These are phyloP conservation scores for Verticillium klebahnii DNA, from an alignment of 2,329 filamentous ascomycete species.

Conservation along the genomic window DNA sequence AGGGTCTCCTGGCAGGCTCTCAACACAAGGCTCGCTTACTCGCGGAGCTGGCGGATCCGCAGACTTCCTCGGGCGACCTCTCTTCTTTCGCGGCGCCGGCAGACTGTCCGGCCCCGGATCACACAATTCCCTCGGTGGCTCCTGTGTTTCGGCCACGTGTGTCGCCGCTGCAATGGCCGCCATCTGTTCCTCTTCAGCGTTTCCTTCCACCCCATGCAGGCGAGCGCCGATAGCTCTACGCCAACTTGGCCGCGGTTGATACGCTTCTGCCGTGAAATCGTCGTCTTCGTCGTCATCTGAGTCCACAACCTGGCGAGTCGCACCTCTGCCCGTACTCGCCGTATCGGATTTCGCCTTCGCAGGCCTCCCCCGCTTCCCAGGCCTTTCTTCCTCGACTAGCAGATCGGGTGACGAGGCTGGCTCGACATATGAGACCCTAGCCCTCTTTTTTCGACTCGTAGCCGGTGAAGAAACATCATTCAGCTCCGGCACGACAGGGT, in stretches of 20 bases:
- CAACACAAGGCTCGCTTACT: not conserved
- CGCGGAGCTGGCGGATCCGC: not conserved
- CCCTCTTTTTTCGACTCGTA: not conserved
- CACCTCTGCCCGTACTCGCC: not conserved
- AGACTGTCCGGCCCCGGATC: constrained; percentile 8
- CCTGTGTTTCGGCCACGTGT: not conserved
- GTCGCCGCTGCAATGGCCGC: not conserved
- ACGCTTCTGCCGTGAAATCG: not conserved
- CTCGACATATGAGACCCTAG: not conserved
- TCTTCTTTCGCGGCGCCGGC: constrained; percentile 6
- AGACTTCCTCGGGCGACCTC: constrained; percentile 13
- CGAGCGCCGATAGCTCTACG: not conserved
- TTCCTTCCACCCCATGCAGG: not conserved
- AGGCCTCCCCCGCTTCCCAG: not conserved
- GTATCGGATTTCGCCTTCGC: not conserved
- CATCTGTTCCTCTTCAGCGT: not conserved
- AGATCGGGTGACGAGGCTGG: constrained; percentile 15
- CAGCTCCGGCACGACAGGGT: not conserved
- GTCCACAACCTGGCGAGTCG: not conserved
- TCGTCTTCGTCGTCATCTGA: not conserved
- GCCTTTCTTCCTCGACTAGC: constrained; percentile 7
- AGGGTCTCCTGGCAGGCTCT: not conserved
- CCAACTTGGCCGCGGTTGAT: constrained; percentile 1
- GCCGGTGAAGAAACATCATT: not conserved
- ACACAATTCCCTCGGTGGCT: not conserved